A percentile compares a stretch with the other conserved stretches of the same genome.
Evolutionary conservation across 495 filamentous ascomycete species (phyloP).

Genomic region (Penicillium pulvis): DNA sequence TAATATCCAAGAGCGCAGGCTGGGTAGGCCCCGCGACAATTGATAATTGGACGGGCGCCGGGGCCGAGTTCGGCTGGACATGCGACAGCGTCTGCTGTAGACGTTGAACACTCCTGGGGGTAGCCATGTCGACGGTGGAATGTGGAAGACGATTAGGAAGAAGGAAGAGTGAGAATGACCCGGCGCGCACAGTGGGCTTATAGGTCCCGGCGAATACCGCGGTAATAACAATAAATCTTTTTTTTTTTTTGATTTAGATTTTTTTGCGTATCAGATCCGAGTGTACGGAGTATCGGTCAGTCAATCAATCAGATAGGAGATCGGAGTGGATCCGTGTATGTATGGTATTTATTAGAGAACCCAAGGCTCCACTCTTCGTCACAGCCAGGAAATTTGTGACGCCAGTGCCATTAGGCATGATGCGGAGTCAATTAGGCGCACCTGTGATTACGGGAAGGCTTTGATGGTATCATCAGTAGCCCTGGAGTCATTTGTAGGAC

Average conservation of each 20-base stretch:
- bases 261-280: constrained; percentile 12
- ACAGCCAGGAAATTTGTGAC: neutral
- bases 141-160: neutral
- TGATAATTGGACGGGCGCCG: constrained; percentile 37
- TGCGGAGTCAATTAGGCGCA: neutral
- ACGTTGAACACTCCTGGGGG: constrained; percentile 32
- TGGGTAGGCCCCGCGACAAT: constrained; percentile 62
- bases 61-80: constrained; percentile 23
- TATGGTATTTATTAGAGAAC: neutral
- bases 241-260: neutral
- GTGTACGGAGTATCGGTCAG: neutral
- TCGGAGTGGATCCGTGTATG: constrained; percentile 1
- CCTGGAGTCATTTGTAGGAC: no score
- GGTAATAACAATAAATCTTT: neutral
- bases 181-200: constrained; percentile 6
- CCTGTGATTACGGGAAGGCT: neutral
- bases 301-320: constrained; percentile 9
- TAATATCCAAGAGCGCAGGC: constrained; percentile 60
- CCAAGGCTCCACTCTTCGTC: constrained; percentile 2
- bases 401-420: neutral
- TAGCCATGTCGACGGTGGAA: constrained; percentile 24
- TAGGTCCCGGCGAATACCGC: constrained; percentile 2
- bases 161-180: neutral
- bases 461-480: neutral
- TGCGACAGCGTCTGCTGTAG: constrained; percentile 45